Conservation (phyloP, 2,329 filamentous ascomycete genomes). For the Colletotrichum sp. region DNA sequence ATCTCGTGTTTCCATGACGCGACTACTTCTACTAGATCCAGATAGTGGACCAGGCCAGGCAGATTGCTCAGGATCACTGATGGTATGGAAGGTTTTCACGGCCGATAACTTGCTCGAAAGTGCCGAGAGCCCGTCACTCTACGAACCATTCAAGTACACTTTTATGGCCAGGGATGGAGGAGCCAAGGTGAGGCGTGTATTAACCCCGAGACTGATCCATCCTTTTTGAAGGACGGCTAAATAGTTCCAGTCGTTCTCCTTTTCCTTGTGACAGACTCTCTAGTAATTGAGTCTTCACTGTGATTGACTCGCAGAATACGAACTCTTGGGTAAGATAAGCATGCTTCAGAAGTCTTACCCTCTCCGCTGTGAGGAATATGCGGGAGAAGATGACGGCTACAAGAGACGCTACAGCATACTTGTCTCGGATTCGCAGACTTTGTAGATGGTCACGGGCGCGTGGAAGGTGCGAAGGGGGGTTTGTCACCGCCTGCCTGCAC, state of each 20-base stretch:
- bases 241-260: too few species aligned
- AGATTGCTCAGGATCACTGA: too few species aligned
- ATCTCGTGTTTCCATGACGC: too few species aligned
- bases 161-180: too few species aligned
- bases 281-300: too few species aligned
- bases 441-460: rapidly evolving
- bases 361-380: neutral
- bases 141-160: too few species aligned
- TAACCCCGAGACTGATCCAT: neutral
- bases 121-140: too few species aligned
- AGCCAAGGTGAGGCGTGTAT: rapidly evolving
- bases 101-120: too few species aligned
- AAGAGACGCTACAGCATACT: neutral
- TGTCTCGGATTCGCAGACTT: neutral
- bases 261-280: too few species aligned
- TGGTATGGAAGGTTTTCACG: too few species aligned
- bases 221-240: neutral
- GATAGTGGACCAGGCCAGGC: too few species aligned
- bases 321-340: neutral
- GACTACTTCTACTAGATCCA: too few species aligned
- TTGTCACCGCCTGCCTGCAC: rapidly evolving
- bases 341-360: neutral
- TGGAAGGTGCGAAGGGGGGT: neutral
- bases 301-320: neutral
- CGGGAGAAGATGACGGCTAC: rapidly evolving